These are phyloP conservation scores for Telfairia occidentalis DNA, from an alignment of 331 rosid genomes.

Conservation along the genomic window DNA sequence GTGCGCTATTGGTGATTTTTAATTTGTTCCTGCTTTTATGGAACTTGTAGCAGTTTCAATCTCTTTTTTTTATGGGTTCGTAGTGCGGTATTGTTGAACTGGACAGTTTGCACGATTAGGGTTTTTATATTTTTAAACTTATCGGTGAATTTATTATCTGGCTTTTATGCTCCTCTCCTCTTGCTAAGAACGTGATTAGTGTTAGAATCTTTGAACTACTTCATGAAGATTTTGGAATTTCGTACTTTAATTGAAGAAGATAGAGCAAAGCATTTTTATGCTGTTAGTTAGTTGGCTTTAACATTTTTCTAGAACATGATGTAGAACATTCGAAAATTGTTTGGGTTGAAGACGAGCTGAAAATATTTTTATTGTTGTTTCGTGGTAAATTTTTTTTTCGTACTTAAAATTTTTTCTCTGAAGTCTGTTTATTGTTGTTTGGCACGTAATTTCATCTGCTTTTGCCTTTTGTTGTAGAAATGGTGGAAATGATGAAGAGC, in stretches of 20 bases:
- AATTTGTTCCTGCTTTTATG: not conserved
- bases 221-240: not conserved
- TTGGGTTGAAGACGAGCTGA: not conserved
- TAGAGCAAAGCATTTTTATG: not conserved
- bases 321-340: not conserved
- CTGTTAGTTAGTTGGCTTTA: not conserved
- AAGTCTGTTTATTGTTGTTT: not conserved
- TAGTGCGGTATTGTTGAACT: not conserved
- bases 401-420: not conserved
- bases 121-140: not conserved
- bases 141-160: not conserved
- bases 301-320: not conserved
- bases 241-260: not conserved
- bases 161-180: too few species aligned
- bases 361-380: not conserved
- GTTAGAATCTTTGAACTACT: not conserved
- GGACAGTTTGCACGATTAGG: not conserved
- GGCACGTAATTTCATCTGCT: not conserved
- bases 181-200: not conserved
- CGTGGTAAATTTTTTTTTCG: not conserved
- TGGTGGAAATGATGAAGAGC: constrained; percentile 36
- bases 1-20: not conserved
- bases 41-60: not conserved
- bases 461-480: constrained; percentile 24
- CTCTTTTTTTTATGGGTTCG: not conserved